Evolutionary conservation across 2,329 filamentous ascomycete genomes (phyloP).

Genomic region (Ophiostoma perfectum): DNA sequence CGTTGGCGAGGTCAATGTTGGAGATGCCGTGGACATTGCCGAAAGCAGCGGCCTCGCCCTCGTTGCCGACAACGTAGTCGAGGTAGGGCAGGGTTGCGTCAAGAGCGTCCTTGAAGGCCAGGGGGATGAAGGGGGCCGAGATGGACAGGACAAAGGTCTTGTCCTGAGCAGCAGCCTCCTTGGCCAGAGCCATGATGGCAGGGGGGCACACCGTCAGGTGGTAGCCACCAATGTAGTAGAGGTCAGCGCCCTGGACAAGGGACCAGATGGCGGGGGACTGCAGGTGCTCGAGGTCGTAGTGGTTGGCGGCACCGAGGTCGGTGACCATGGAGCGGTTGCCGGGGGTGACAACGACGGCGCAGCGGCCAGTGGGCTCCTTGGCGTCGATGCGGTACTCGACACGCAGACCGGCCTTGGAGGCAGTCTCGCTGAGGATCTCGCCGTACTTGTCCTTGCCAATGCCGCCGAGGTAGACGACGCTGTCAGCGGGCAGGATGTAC

Average conservation of each 20-base stretch:
- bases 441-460: constrained; percentile 96
- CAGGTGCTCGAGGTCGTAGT: constrained; percentile 91
- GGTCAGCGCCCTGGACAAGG: constrained; percentile 78
- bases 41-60: constrained; percentile 87
- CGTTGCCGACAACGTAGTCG: constrained; percentile 95
- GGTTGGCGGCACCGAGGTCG: constrained; percentile 91
- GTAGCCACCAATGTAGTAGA: constrained; percentile 93
- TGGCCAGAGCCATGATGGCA: constrained; percentile 81
- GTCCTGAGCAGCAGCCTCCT: constrained; percentile 82
- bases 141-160: constrained; percentile 91
- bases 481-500: constrained; percentile 88
- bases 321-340: constrained; percentile 94
- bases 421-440: constrained; percentile 78
- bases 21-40: constrained; percentile 69
- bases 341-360: constrained; percentile 93
- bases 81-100: constrained; percentile 84
- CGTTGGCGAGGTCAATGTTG: constrained; percentile 40
- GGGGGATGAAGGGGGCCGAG: constrained; percentile 89
- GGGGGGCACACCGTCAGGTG: constrained; percentile 94
- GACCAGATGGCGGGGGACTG: constrained; percentile 88
- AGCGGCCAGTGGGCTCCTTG: constrained; percentile 79
- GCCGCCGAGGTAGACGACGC: constrained; percentile 87
- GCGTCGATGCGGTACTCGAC: constrained; percentile 93
- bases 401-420: constrained; percentile 79
- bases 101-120: constrained; percentile 96